Evolutionary conservation across 352 stramenopile genomes (phyloP).

Genomic region (Thalassiosira livingstoniorum): DNA sequence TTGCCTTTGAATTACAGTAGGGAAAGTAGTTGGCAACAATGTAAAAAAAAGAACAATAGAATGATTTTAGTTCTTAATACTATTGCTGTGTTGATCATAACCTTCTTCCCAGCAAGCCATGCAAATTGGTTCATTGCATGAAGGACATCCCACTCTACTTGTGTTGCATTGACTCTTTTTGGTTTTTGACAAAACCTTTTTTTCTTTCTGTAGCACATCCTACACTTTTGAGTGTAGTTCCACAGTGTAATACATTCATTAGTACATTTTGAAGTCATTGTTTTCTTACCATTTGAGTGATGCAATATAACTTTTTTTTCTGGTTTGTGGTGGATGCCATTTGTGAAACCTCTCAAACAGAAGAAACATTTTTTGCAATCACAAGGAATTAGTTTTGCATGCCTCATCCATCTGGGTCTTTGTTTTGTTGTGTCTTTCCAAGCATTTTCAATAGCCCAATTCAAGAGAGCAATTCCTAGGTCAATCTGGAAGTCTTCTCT

Average conservation of each 20-base stretch:
- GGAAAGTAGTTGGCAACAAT: background rate
- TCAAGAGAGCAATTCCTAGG: background rate
- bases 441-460: background rate
- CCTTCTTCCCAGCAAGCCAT: background rate
- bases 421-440: background rate
- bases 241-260: background rate
- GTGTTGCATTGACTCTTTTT: background rate
- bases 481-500: background rate
- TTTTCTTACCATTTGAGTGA: background rate
- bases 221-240: background rate
- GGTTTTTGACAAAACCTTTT: background rate
- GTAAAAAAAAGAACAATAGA: background rate
- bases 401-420: background rate
- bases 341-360: background rate
- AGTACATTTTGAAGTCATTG: background rate
- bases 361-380: conserved; percentile 4
- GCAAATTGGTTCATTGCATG: background rate
- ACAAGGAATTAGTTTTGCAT: background rate
- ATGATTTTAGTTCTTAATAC: background rate
- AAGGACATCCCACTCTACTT: background rate
- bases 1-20: too few relatives aligned
- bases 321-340: background rate
- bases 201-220: background rate
- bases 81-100: background rate
- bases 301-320: background rate